Percentiles rank a stretch among this genome's conserved stretches.
phyloP scores from a whole-genome alignment of 306 rosid genomes.

The Cucurbita moschata region DNA sequence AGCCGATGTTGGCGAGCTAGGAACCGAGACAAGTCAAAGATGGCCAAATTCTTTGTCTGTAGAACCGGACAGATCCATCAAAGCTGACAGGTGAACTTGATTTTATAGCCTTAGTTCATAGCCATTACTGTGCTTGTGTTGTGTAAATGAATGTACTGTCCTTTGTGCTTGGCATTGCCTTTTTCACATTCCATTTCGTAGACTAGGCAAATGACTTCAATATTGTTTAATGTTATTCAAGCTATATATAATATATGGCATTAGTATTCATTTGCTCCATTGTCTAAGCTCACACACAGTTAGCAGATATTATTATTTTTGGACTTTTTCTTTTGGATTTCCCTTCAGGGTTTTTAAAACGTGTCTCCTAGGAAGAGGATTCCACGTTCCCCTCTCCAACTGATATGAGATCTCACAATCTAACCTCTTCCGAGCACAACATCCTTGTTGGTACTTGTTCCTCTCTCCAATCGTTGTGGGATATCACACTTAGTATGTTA shows the following conservation, averaged over 20 bases:
- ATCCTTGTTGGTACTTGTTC: no score
- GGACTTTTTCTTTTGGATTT: accelerated
- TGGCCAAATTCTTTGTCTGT: neutral
- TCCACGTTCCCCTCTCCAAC: no score
- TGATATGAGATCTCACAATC: no score
- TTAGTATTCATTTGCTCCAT: neutral
- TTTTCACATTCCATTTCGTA: neutral
- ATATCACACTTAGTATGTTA: no score
- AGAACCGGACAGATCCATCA: neutral
- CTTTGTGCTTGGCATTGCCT: neutral
- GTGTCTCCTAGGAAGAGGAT: no score
- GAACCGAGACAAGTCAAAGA: neutral
- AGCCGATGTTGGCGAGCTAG: neutral
- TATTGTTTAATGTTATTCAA: neutral
- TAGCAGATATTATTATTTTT: no score
- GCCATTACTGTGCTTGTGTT: neutral
- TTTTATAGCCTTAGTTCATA: neutral
- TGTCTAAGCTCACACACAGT: no score
- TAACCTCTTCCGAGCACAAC: no score
- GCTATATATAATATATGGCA: no score
- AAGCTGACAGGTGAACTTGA: neutral
- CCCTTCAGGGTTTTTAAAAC: no score
- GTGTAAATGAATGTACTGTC: neutral
- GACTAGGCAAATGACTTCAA: neutral
- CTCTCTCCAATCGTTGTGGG: no score